phyloP scores from a whole-genome alignment of 805 yeast genomes.

The Yarrowia sp. region DNA sequence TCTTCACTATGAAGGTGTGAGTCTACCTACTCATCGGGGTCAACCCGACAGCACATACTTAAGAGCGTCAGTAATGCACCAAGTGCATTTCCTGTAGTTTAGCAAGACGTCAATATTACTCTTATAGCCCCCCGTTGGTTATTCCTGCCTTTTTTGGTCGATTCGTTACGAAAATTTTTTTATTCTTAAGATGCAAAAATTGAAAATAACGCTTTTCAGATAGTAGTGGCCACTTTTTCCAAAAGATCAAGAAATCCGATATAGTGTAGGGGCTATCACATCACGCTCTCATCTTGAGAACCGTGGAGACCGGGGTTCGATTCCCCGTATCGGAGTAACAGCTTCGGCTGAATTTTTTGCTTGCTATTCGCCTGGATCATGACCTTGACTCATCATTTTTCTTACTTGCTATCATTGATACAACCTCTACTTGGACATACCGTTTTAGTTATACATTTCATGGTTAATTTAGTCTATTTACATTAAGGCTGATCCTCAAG shows the following conservation, averaged over 20 bases:
- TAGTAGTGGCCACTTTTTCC: conserved; percentile 8
- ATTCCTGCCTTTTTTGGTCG: background rate
- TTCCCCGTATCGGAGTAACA: conserved; percentile 34
- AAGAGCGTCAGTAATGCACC: no score
- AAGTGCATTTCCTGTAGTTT: no score
- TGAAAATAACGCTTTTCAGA: background rate
- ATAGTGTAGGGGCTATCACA: conserved; percentile 38
- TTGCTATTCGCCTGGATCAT: no score
- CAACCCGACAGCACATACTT: no score
- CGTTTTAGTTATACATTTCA: background rate
- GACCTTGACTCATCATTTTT: no score
- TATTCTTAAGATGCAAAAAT: no score
- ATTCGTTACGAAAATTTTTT: background rate
- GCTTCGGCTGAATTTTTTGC: background rate
- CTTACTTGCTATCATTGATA: background rate
- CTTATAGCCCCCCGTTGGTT: no score
- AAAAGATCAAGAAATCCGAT: background rate
- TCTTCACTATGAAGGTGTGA: no score
- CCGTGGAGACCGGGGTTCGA: conserved; percentile 39
- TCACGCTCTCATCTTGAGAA: conserved; percentile 37
- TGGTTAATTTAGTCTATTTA: conserved; percentile 29
- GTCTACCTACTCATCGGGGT: no score
- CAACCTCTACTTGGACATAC: no score
- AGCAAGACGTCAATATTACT: no score
- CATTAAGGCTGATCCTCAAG: conserved; percentile 34